Base-by-base conservation (phyloP, 352 stramenopile genomes). In the Phytopythium helicoides region DNA sequence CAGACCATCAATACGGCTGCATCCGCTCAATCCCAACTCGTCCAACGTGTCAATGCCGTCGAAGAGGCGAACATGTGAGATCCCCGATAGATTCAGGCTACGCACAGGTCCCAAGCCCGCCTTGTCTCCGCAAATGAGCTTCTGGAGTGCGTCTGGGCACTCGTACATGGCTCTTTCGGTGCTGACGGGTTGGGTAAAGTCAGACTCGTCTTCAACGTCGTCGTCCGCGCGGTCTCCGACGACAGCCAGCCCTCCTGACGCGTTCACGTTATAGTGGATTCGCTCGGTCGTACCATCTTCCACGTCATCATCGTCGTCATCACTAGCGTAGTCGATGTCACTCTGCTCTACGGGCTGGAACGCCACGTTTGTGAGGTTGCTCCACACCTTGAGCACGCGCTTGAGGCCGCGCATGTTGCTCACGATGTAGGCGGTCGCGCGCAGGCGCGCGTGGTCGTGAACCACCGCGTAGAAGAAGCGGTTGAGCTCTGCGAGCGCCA, bases 1-100 rank as follows among this genome's bases (percentile, higher is more conserved):
- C 15, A 87, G 44, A 0, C 67, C 68, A 50, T 81, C 68, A 31
- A 90, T 70, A 19, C 68, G 49, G 10, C 52, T 66, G 49, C 74
- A 86, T n/a, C 80, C 74, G 47, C 77, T 86, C 26, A 90, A 62
- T 35, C 78, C 78, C 9, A 90, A 59, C 28, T 71, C 59, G 8
- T 76, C 35, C 12, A 90, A 59, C 9, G 22, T 26, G 40, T 76
- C 62, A 33, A 87, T 68, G 7, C 76, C 76, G 25, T 81, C 66
- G n/a, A 85, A 85, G 16, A 86, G 62, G 7, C 55, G 58, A 26
- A 89, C 77, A 28, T 61, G 66, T 15, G 54, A 60, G 46, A 83
- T 79, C 0, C 72, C 71, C 1, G 70, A 80, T 40, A 86, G 52
- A 34, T 83, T 86, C 16, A 86, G 58, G 0, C 54, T 62, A 31